phyloP scores from a whole-genome alignment of 2,329 filamentous ascomycete species.

The Ophiocordyceps robertsii region DNA sequence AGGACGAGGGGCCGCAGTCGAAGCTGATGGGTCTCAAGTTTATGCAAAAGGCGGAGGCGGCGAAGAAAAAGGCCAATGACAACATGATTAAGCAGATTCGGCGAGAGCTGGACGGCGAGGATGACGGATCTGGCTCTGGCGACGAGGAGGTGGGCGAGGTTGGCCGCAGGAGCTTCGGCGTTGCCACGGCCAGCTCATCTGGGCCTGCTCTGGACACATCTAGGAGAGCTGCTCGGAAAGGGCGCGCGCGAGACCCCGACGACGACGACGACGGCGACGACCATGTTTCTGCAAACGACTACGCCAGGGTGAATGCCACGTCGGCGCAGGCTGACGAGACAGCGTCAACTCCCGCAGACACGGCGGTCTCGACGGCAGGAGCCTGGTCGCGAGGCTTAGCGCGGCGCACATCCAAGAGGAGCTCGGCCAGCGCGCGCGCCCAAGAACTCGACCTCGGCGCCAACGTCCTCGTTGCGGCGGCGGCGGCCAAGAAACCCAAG shows the following conservation, averaged over 20 bases:
- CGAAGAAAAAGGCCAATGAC: conserved; percentile 67
- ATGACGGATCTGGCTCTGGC: conserved; percentile 28
- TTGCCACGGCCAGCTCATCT: conserved; percentile 19
- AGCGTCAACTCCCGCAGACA: conserved; percentile 4
- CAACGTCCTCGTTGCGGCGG: conserved; percentile 17
- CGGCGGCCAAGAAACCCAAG: conserved; percentile 10
- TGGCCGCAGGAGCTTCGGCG: conserved; percentile 60
- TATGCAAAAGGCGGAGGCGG: conserved; percentile 80
- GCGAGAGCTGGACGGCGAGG: conserved; percentile 55
- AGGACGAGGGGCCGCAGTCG: conserved; percentile 42
- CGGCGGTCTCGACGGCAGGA: conserved; percentile 17
- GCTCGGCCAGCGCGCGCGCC: conserved; percentile 10
- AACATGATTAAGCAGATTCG: conserved; percentile 57
- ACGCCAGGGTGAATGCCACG: background rate
- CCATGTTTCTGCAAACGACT: background rate
- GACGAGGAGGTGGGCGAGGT: conserved; percentile 43
- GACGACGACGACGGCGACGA: conserved; percentile 18
- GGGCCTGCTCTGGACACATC: conserved; percentile 17
- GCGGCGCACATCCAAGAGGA: conserved; percentile 23
- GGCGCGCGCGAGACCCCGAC: conserved; percentile 11
- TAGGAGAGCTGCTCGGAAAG: conserved; percentile 14
- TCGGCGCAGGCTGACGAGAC: background rate
- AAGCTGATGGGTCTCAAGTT: conserved; percentile 79
- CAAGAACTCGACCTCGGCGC: conserved; percentile 27
- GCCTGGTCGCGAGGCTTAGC: conserved; percentile 28